Base-by-base conservation (phyloP, 2,329 filamentous ascomycete genomes). In the Aspergillus unguis region DNA sequence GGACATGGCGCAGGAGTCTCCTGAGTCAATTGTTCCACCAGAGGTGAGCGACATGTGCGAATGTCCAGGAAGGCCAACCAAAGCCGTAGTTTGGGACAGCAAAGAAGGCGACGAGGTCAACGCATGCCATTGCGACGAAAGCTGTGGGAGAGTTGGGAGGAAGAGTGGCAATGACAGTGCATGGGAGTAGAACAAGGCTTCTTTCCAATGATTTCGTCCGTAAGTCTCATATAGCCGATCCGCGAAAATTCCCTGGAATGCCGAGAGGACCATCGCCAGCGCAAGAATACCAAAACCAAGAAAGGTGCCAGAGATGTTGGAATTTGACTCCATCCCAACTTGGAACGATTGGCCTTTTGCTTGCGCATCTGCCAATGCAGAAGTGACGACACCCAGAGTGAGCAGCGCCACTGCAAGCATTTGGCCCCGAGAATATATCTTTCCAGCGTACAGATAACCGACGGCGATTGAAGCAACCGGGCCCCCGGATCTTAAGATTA, bases 381-480 rank as follows among this genome's bases (percentile, higher is more conserved):
- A 91, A 50, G 88, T 81, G 55, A 95, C 84, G 32, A 99, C 92
- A 4, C 94, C 94, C 44, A 88, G 67, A 0, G 92, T 97, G 59
- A 99, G 78, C 37, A 96, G 77, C 6, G 87, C 74, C 27, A 99
- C 94, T 26, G 91, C 89, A 25, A 88, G 71, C 6, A 96, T 78
- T 67, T 99, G 94, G 45, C 90, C 80, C 26, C 79, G 80, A 4
- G 89, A 88, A 68, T 96, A 97, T 59, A 80, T 81, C 75, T 92
- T 96, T 6, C 65, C 65, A 37, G 92, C 92, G 65, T 87, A 91
- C 10, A 95, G 62, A 65, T 86, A 91, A 3, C 94, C 94, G n/a
- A 92, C 90, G 11, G 86, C 74, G 84, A 99, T 95, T 6, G 94
- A 97, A 4, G 92, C 95, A 57, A 97, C 95, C 63, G 92, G 96